Evolutionary conservation across 73 alveolate species (phyloP).

Genomic region (Diophrys appendiculata): DNA sequence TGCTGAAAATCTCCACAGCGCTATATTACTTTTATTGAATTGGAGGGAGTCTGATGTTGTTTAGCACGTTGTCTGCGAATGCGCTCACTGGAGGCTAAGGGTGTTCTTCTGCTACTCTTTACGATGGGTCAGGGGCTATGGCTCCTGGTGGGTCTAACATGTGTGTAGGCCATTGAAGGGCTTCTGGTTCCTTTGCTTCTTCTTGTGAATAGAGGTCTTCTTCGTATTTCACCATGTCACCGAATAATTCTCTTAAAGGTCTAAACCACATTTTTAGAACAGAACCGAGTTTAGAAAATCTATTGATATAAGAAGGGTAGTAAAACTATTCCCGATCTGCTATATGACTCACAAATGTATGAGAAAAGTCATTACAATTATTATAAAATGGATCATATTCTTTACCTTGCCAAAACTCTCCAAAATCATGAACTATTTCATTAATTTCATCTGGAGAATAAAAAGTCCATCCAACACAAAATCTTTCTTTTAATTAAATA

Average conservation of each 20-base stretch:
- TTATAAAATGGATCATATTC: conserved; percentile 64
- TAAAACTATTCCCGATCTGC: conserved; percentile 44
- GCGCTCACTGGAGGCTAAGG: too few relatives aligned
- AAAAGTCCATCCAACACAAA: conserved; percentile 56
- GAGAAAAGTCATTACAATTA: conserved; percentile 61
- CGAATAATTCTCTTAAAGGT: conserved; percentile 53
- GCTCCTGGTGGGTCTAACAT: too few relatives aligned
- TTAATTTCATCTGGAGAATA: conserved; percentile 55
- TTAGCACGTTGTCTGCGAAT: too few relatives aligned
- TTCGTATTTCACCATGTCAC: conserved; percentile 52
- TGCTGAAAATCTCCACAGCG: not conserved
- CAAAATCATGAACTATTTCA: conserved; percentile 49
- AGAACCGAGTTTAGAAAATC: conserved; percentile 58
- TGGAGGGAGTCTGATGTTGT: too few relatives aligned
- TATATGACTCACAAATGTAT: conserved; percentile 36
- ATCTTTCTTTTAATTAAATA: conserved; percentile 36
- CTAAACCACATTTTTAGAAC: conserved; percentile 59
- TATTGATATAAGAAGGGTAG: conserved; percentile 54
- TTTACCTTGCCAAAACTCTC: conserved; percentile 61
- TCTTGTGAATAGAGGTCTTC: conserved; percentile 11
- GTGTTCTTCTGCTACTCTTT: too few relatives aligned
- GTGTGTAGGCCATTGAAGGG: not conserved
- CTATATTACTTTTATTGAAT: not conserved
- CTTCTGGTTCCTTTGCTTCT: not conserved
- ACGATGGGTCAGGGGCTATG: too few relatives aligned